Evolutionary conservation across 495 filamentous ascomycete genomes (phyloP).

Genomic region (Xylaria telfairii): DNA sequence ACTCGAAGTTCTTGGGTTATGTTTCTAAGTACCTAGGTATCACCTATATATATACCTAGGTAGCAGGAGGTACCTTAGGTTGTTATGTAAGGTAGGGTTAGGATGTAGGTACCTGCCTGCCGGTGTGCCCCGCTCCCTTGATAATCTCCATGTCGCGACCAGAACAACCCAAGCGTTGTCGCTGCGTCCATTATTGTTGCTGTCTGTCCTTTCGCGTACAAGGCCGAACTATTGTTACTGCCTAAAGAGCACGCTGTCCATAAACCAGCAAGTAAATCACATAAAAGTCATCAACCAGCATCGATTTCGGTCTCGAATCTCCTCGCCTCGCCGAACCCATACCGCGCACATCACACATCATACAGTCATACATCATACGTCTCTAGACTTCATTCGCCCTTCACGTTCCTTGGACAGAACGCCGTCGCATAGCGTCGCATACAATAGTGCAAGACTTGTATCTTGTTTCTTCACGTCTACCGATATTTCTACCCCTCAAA

Average conservation of each 20-base stretch:
- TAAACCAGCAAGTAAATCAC: background rate
- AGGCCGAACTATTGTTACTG: conserved; percentile 8
- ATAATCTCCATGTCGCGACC: conserved; percentile 20
- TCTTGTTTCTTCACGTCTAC: conserved; percentile 29
- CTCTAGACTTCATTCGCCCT: background rate
- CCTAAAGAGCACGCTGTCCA: conserved; percentile 7
- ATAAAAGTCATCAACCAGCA: background rate
- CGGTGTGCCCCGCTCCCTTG: conserved; percentile 11
- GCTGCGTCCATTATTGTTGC: conserved; percentile 7
- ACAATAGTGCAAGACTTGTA: background rate
- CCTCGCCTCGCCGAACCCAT: background rate
- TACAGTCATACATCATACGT: background rate
- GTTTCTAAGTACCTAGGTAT: background rate
- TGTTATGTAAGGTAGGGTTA: no score
- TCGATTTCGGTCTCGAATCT: conserved; percentile 1
- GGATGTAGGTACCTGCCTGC: conserved; percentile 1
- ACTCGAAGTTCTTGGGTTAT: background rate
- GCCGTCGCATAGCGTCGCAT: conserved; percentile 33
- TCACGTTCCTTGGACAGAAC: background rate
- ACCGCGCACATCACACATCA: background rate
- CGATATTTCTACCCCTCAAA: conserved; percentile 21
- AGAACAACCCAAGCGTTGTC: conserved; percentile 4
- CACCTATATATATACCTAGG: background rate
- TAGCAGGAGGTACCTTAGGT: no score
- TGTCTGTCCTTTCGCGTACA: conserved; percentile 16